Conservation (phyloP, 805 yeast species). For the Kluyveromyces lactis region DNA sequence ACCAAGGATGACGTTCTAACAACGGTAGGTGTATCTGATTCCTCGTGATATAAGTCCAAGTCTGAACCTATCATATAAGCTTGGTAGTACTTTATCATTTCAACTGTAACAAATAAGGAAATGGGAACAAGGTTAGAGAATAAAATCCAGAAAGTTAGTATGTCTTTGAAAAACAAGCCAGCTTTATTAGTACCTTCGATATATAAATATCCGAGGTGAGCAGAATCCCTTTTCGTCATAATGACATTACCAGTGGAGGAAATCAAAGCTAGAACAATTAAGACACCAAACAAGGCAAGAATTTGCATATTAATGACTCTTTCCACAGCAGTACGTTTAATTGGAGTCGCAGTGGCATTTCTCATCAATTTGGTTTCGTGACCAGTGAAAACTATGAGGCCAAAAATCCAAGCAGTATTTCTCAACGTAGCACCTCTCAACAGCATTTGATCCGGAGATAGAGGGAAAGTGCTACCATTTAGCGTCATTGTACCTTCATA, state of each 20-base stretch:
- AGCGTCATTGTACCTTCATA: conserved; percentile 76
- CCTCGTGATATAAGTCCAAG: conserved; percentile 82
- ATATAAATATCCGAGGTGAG: conserved; percentile 53
- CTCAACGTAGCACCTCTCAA: conserved; percentile 92
- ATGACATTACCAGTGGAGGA: conserved; percentile 87
- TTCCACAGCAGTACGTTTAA: conserved; percentile 94
- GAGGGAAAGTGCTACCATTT: conserved; percentile 53
- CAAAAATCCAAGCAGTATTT: conserved; percentile 93
- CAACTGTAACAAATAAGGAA: conserved; percentile 92
- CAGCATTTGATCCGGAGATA: conserved; percentile 84
- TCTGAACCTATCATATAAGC: conserved; percentile 92
- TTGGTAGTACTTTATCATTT: conserved; percentile 89
- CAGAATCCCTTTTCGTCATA: conserved; percentile 46
- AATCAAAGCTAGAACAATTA: conserved; percentile 65
- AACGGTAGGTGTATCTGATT: conserved; percentile 87
- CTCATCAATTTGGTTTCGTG: conserved; percentile 98
- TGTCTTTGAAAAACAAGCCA: conserved; percentile 71
- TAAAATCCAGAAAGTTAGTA: conserved; percentile 91
- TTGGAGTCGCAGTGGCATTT: conserved; percentile 97
- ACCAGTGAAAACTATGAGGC: conserved; percentile 90
- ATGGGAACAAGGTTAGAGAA: conserved; percentile 97
- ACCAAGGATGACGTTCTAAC: conserved; percentile 93
- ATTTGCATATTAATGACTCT: conserved; percentile 90
- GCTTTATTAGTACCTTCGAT: conserved; percentile 61
- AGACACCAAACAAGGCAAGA: conserved; percentile 73